Percentiles rank a stretch among this genome's conserved stretches.
Conservation (phyloP, 2,329 filamentous ascomycete species). For the Tympanopsis confertula region DNA sequence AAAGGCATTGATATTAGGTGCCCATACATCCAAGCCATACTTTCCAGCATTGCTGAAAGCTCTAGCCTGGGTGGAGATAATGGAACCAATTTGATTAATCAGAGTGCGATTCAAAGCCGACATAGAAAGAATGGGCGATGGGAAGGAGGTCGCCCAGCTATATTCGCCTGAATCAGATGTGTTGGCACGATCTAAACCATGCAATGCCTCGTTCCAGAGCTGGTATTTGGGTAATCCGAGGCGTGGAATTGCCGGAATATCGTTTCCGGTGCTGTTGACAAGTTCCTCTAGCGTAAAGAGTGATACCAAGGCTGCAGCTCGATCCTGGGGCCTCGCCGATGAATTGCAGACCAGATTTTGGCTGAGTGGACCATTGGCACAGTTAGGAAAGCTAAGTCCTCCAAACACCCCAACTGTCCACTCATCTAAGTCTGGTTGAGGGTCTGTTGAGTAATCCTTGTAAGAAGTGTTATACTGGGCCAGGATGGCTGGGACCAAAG, state of each 20-base stretch:
- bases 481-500: neutral
- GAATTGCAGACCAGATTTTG: neutral
- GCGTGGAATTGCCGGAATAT: conserved; percentile 25
- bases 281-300: neutral
- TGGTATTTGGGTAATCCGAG: conserved; percentile 36
- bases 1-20: conserved; percentile 45
- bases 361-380: neutral
- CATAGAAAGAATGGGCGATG: conserved; percentile 38
- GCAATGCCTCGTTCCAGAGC: conserved; percentile 38
- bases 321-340: neutral
- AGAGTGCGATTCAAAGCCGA: conserved; percentile 43
- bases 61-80: conserved; percentile 37
- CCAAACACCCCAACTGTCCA: too few species aligned
- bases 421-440: neutral
- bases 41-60: conserved; percentile 39
- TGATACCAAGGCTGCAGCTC: neutral
- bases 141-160: conserved; percentile 42
- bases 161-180: conserved; percentile 26
- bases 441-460: neutral
- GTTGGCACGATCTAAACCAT: conserved; percentile 41
- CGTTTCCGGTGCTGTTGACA: neutral
- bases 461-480: neutral
- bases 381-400: neutral
- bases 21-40: conserved; percentile 34
- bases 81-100: conserved; percentile 33